Conservation (phyloP, 192 early-diverging fungal genomes). For the Mortierella hygrophila region DNA sequence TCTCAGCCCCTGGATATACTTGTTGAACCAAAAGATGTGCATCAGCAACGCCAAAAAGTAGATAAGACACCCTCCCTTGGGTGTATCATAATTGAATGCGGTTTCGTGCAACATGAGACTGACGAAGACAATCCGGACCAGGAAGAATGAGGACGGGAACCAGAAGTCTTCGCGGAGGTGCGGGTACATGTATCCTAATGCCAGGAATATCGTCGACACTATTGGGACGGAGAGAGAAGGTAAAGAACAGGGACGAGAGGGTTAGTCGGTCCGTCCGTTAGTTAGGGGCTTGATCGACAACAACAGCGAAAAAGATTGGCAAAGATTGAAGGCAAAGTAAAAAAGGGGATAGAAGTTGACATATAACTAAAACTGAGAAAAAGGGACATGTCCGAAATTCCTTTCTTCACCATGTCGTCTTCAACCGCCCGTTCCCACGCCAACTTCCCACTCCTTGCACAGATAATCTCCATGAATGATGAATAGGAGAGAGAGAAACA, state of each 20-base stretch:
- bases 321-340: no score
- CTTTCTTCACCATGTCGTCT: no score
- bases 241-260: background rate
- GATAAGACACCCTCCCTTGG: background rate
- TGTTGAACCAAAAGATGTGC: conserved; percentile 29
- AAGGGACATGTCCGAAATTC: background rate
- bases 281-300: no score
- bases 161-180: conserved; percentile 33
- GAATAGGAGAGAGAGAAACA: background rate
- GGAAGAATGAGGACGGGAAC: conserved; percentile 27
- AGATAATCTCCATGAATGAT: no score
- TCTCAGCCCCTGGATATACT: conserved; percentile 8
- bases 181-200: conserved; percentile 23
- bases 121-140: conserved; percentile 21
- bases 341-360: no score
- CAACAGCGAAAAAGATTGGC: no score
- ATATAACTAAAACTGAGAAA: background rate
- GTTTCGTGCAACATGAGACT: conserved; percentile 18
- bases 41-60: conserved; percentile 21
- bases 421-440: no score
- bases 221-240: background rate
- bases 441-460: no score
- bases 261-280: background rate
- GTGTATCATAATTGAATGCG: conserved; percentile 3
- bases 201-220: conserved; percentile 31